Conservation (phyloP, 1,139 yeast species). For the Geotrichum phurueaensis region DNA sequence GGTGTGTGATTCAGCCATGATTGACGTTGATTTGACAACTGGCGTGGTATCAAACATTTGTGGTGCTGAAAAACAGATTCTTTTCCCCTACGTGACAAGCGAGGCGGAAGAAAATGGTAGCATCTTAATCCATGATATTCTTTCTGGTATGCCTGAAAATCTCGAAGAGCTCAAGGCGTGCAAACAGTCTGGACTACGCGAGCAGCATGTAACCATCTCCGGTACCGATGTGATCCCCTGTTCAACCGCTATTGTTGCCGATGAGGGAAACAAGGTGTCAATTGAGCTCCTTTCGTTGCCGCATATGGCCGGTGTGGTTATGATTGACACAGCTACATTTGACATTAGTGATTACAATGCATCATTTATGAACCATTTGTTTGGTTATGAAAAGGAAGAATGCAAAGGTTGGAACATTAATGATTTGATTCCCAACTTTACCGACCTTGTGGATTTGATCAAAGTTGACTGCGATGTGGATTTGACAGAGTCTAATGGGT, state of each 20-base stretch:
- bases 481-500: conserved; percentile 38
- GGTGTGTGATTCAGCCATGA: conserved; percentile 71
- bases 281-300: conserved; percentile 48
- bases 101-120: conserved; percentile 9
- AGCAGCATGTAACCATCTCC: conserved; percentile 17
- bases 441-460: conserved; percentile 48
- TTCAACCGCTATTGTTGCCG: conserved; percentile 2
- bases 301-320: conserved; percentile 80
- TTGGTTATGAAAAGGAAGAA: conserved; percentile 52
- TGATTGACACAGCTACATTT: conserved; percentile 49
- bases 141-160: conserved; percentile 19
- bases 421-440: conserved; percentile 60
- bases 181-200: background rate
- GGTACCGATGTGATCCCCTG: conserved; percentile 17
- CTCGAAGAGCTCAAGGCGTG: conserved; percentile 8
- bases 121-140: conserved; percentile 18
- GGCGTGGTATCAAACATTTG: conserved; percentile 25
- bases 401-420: conserved; percentile 50
- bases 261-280: conserved; percentile 2
- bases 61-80: conserved; percentile 21
- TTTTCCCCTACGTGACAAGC: conserved; percentile 19
- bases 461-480: conserved; percentile 30
- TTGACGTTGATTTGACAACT: conserved; percentile 39
- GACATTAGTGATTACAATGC: conserved; percentile 62
- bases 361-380: conserved; percentile 70